Evolutionary conservation across 1,284 basidiomycete genomes (phyloP), one percentile per base, ranked within the genome.

Genomic region (Neotropicomus parvogracilis): DNA sequence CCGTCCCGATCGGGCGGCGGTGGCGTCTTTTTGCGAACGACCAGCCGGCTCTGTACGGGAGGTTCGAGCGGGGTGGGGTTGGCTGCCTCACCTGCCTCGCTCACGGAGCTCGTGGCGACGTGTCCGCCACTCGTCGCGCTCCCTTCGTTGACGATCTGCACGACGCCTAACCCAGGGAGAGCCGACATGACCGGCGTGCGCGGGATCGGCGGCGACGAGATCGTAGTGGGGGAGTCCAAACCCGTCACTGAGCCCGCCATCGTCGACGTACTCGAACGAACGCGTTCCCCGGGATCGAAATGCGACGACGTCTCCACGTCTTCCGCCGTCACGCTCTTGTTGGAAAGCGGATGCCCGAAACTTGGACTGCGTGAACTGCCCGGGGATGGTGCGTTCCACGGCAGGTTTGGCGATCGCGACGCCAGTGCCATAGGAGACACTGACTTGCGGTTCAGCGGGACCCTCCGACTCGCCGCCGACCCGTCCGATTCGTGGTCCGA

Each of bases 381-480:
- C 5, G 44, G 38, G 16, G 52, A 43, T 5, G 49, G 33, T 21
- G 49, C 20, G 13, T 59, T 63, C 58, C 60, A 56, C 41, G 54
- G 54, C 12, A 52, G 44, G 17, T 31, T 61, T 14, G 50, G 59
- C 38, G 57, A 60, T 44, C 74, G 71, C 53, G 73, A 78, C 13
- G 67, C 69, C 33, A 80, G 72, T n/a, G 83, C 82, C 81, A 87
- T 83, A 2, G 85, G 84, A 4, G 85, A 88, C 7, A 85, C 63
- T 9, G 81, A 79, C 52, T 75, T 73, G n/a, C 83, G 78, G 59
- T 83, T 83, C 26, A 89, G 58, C 19, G 77, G 75, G 11, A 89
- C 74, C 41, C 74, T 67, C 46, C 84, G 72, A 59, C 83, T 83
- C 50, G 32, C 46, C 27, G 13, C 38, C n/a, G 61, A 62, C 19